These are phyloP conservation scores for Salix caprea DNA, from an alignment of 345 rosid genomes.

Conservation along the genomic window DNA sequence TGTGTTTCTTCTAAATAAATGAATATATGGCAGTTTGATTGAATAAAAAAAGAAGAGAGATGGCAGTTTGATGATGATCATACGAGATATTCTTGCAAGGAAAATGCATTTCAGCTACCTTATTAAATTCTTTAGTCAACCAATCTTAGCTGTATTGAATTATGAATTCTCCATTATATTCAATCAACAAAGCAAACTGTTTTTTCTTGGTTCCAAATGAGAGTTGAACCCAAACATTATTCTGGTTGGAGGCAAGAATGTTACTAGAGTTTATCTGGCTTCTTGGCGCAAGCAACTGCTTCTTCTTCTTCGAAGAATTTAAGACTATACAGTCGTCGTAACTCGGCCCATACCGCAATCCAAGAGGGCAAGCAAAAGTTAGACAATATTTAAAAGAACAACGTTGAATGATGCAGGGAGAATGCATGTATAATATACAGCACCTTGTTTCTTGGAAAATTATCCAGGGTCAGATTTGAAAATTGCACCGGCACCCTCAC, in stretches of 20 bases:
- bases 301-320: background rate
- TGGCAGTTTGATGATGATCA: background rate
- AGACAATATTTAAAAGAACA: too few species aligned
- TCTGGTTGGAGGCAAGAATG: background rate
- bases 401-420: background rate
- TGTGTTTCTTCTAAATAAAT: background rate
- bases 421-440: background rate
- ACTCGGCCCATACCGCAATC: too few species aligned
- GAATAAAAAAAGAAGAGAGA: background rate
- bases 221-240: background rate
- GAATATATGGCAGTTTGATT: background rate
- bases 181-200: background rate
- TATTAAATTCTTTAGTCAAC: background rate
- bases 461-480: background rate
- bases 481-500: background rate
- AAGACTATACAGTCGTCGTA: too few species aligned
- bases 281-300: background rate
- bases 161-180: background rate
- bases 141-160: background rate
- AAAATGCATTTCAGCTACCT: background rate
- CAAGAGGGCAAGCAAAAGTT: background rate
- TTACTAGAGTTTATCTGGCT: background rate
- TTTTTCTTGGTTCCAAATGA: background rate
- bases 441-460: background rate
- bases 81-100: background rate